Conservation (phyloP, 495 filamentous ascomycete species). For the Penicillium arizonense region DNA sequence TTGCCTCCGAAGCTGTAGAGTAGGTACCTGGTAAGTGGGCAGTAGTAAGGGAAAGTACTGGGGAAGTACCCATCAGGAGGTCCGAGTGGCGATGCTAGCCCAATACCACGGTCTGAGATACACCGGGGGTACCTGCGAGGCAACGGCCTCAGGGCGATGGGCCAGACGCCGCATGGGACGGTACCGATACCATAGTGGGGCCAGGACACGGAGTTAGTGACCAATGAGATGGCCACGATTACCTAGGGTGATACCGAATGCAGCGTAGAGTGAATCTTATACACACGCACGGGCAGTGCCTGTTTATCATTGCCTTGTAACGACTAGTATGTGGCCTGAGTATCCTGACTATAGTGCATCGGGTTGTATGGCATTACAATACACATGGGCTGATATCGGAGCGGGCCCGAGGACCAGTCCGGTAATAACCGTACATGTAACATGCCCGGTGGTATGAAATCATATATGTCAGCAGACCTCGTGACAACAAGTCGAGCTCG, state of each 20-base stretch:
- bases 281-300: conserved; percentile 17
- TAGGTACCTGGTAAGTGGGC: conserved; percentile 22
- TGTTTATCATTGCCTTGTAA: not conserved
- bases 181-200: conserved; percentile 16
- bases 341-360: no score
- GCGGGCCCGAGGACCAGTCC: no score
- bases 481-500: no score
- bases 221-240: conserved; percentile 19
- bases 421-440: no score
- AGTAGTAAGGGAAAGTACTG: conserved; percentile 15
- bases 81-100: not conserved
- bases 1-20: conserved; percentile 18
- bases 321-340: no score
- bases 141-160: conserved; percentile 4
- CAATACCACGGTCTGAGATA: not conserved
- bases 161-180: conserved; percentile 9
- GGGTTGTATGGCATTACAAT: no score
- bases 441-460: no score
- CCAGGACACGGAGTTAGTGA: conserved; percentile 7
- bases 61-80: conserved; percentile 7
- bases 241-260: conserved; percentile 22
- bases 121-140: conserved; percentile 9
- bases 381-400: no score
- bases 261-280: conserved; percentile 22
- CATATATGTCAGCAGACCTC: no score